A percentile compares a stretch with the other conserved stretches of the same genome.
Evolutionary conservation across 805 yeast species (phyloP).

Genomic region (Candida orba): DNA sequence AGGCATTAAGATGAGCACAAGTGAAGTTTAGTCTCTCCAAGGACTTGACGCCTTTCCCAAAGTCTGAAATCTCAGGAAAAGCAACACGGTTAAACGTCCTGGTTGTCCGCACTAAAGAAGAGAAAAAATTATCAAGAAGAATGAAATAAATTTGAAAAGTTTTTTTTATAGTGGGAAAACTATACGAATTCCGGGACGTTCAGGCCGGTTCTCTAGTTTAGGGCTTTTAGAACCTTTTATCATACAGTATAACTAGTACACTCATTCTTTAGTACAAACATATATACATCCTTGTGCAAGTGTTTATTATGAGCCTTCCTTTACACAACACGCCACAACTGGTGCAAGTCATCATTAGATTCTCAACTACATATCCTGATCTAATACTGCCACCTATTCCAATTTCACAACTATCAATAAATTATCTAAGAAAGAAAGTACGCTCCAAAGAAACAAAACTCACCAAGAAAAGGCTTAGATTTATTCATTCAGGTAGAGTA

Average conservation of each 20-base stretch:
- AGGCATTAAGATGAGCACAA: constrained; percentile 63
- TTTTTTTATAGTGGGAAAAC: background rate
- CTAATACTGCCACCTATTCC: constrained; percentile 29
- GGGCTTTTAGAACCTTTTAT: no score
- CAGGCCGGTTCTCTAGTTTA: no score
- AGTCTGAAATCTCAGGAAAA: constrained; percentile 28
- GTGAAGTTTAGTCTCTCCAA: constrained; percentile 47
- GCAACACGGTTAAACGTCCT: constrained; percentile 70
- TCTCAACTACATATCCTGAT: constrained; percentile 40
- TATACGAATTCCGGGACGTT: background rate
- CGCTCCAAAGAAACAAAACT: constrained; percentile 25
- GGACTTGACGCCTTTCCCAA: constrained; percentile 60
- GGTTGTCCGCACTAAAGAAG: constrained; percentile 60
- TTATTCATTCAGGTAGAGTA: constrained; percentile 65
- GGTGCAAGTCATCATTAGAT: constrained; percentile 30
- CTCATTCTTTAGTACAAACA: no score
- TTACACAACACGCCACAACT: no score
- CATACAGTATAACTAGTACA: no score
- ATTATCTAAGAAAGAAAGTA: constrained; percentile 36
- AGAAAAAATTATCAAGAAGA: constrained; percentile 4
- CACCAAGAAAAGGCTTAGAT: constrained; percentile 43
- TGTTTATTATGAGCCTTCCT: no score
- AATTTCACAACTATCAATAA: constrained; percentile 29
- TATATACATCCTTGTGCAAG: no score
- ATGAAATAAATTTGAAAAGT: background rate